These are phyloP conservation scores for Phaeophleospora eucalypticola DNA, from an alignment of 2,329 filamentous ascomycete genomes.

Conservation along the genomic window DNA sequence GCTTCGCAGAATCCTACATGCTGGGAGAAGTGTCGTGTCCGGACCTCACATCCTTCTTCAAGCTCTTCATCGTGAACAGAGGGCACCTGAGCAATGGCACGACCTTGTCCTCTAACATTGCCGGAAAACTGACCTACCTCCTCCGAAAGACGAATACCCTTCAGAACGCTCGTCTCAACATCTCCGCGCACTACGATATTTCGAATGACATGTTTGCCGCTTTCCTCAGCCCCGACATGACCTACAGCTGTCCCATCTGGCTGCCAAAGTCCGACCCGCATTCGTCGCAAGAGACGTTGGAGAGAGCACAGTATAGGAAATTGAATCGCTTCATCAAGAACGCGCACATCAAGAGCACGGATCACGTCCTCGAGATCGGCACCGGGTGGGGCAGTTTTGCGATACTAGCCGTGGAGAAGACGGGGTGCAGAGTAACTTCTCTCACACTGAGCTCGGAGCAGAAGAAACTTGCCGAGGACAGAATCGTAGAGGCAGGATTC, in stretches of 20 bases:
- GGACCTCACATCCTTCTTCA: constrained; percentile 65
- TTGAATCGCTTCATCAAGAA: constrained; percentile 62
- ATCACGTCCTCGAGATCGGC: constrained; percentile 71
- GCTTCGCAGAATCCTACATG: constrained; percentile 71
- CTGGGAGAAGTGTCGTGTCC: constrained; percentile 64
- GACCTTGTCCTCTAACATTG: constrained; percentile 58
- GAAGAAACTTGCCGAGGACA: constrained; percentile 61
- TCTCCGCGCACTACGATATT: constrained; percentile 70
- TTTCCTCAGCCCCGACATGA: constrained; percentile 72
- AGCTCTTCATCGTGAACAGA: constrained; percentile 61
- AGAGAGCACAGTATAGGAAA: constrained; percentile 65
- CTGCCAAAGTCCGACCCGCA: constrained; percentile 40
- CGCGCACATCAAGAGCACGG: constrained; percentile 57
- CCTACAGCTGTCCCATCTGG: constrained; percentile 70
- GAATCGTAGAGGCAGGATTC: constrained; percentile 59
- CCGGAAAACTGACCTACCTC: constrained; percentile 55
- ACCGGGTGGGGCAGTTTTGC: constrained; percentile 74
- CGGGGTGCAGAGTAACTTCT: constrained; percentile 65
- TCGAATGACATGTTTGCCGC: constrained; percentile 72
- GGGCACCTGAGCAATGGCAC: constrained; percentile 60
- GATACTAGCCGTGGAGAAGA: constrained; percentile 62
- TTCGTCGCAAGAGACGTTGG: constrained; percentile 53
- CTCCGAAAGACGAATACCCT: constrained; percentile 45
- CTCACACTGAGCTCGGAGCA: constrained; percentile 67
- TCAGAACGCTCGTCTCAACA: constrained; percentile 58